Conservation (phyloP, 352 stramenopile species). For the Phytophthora multivora region DNA sequence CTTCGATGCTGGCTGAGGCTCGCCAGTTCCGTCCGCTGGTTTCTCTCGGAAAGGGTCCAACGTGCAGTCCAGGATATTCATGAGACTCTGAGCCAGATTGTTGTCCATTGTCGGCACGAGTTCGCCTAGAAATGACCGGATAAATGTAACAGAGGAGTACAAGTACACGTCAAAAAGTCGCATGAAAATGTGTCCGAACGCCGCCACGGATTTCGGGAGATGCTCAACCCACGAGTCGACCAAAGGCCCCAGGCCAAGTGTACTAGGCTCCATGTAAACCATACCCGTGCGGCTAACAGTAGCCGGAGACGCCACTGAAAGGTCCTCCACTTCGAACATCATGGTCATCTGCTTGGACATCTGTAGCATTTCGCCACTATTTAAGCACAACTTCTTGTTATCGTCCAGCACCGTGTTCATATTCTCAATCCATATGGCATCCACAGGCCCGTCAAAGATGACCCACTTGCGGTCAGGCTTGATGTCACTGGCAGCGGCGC, state of each 20-base stretch:
- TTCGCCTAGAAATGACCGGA: constrained; percentile 88
- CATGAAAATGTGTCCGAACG: constrained; percentile 50
- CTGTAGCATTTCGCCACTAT: constrained; percentile 94
- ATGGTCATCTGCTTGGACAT: constrained; percentile 97
- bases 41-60: constrained; percentile 74
- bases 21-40: constrained; percentile 42
- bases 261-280: constrained; percentile 96
- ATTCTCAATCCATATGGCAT: constrained; percentile 97
- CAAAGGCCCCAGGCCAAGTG: constrained; percentile 86
- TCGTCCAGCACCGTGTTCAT: constrained; percentile 97
- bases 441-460: constrained; percentile 94
- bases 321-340: constrained; percentile 98
- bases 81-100: constrained; percentile 90
- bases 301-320: constrained; percentile 93
- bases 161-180: constrained; percentile 92
- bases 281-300: constrained; percentile 95
- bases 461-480: constrained; percentile 94
- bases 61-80: constrained; percentile 93
- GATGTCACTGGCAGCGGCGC: constrained; percentile 83
- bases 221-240: constrained; percentile 91
- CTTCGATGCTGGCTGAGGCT: constrained; percentile 44
- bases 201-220: constrained; percentile 43
- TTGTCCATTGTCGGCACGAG: constrained; percentile 94
- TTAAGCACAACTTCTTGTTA: constrained; percentile 96
- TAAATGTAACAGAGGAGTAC: constrained; percentile 83